Evolutionary conservation across 768 basidiomycete species (phyloP).

Genomic region (Paxillus involutus): DNA sequence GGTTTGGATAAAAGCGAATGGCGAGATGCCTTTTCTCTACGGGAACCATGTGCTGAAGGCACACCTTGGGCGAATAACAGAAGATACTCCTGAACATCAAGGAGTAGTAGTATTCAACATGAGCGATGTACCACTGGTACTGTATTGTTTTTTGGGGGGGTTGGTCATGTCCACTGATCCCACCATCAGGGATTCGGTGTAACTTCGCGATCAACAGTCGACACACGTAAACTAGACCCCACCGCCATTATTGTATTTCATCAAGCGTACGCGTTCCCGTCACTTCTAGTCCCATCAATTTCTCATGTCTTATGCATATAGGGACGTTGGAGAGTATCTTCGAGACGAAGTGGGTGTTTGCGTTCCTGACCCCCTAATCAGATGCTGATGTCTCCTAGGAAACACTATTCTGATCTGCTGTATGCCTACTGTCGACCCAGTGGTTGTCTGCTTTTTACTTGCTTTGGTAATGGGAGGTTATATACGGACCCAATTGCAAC

Average conservation of each 20-base stretch:
- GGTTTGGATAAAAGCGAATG: constrained; percentile 99
- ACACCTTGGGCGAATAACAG: constrained; percentile 97
- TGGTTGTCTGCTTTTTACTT: constrained; percentile 9
- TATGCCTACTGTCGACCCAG: not conserved
- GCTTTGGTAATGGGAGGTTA: constrained; percentile 21
- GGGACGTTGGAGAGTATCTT: constrained; percentile 97
- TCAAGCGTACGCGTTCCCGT: constrained; percentile 65
- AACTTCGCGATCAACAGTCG: constrained; percentile 91
- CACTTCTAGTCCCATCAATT: not conserved
- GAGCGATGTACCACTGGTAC: constrained; percentile 89
- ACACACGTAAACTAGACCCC: constrained; percentile 96
- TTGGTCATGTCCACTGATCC: constrained; percentile 6
- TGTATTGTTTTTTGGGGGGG: constrained; percentile 14
- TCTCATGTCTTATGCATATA: constrained; percentile 30
- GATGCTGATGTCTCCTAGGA: constrained; percentile 47
- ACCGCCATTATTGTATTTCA: constrained; percentile 98
- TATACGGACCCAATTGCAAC: not conserved
- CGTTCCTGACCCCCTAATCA: not conserved
- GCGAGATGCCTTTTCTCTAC: constrained; percentile 99
- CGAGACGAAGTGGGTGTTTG: constrained; percentile 78
- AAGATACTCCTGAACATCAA: constrained; percentile 98
- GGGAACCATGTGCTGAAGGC: constrained; percentile 99
- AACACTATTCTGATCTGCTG: constrained; percentile 63
- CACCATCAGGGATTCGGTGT: constrained; percentile 88
- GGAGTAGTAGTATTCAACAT: constrained; percentile 97